These are phyloP conservation scores for Cladorrhinum sp. DNA, from an alignment of 2,329 filamentous ascomycete species.

Conservation along the genomic window DNA sequence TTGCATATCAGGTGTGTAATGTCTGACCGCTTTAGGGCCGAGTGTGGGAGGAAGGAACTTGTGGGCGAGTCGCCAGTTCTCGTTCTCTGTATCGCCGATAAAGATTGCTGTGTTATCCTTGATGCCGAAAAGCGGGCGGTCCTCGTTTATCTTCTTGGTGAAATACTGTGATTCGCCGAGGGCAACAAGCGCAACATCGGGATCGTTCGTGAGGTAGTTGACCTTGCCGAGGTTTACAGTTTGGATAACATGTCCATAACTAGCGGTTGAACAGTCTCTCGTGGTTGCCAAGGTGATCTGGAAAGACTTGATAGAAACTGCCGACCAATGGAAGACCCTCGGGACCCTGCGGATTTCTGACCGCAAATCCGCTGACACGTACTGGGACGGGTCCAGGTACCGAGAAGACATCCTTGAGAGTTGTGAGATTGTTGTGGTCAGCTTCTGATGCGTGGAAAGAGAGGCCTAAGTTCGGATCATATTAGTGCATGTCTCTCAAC, in stretches of 20 bases:
- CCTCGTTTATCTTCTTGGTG: conserved; percentile 51
- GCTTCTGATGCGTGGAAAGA: conserved; percentile 35
- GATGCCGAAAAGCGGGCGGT: conserved; percentile 45
- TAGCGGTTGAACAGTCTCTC: conserved; percentile 45
- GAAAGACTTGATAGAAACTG: conserved; percentile 53
- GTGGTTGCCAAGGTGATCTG: conserved; percentile 53
- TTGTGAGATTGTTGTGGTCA: conserved; percentile 28
- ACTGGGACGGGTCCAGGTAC: conserved; percentile 38
- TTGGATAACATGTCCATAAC: conserved; percentile 49
- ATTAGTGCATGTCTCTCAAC: no score
- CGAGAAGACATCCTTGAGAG: conserved; percentile 36
- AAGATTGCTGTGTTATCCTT: conserved; percentile 45
- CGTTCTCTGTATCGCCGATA: conserved; percentile 49
- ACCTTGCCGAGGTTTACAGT: conserved; percentile 50
- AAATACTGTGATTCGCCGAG: conserved; percentile 52
- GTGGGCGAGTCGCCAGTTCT: conserved; percentile 51
- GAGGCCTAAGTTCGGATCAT: conserved; percentile 53
- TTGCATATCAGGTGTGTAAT: conserved; percentile 60
- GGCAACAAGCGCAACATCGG: conserved; percentile 42
- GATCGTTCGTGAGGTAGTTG: conserved; percentile 51
- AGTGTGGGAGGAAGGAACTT: conserved; percentile 61
- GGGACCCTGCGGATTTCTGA: conserved; percentile 50
- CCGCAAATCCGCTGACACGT: conserved; percentile 46
- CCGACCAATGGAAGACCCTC: conserved; percentile 47
- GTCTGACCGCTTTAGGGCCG: conserved; percentile 57